phyloP scores from a whole-genome alignment of 2,329 filamentous ascomycete genomes.

The Lizonia empirigonia region DNA sequence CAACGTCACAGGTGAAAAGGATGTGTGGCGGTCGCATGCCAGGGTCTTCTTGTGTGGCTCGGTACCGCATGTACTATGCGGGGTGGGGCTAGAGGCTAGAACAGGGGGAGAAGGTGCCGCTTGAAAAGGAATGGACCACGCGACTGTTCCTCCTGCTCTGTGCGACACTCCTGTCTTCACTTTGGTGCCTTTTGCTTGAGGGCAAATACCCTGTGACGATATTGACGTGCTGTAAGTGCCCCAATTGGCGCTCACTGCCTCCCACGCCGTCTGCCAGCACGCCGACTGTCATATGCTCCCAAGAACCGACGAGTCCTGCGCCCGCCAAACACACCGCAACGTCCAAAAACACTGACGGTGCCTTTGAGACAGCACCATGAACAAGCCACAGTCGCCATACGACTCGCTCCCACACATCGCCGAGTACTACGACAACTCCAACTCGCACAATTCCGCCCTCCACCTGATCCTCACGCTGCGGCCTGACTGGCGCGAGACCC shows the following conservation, averaged over 20 bases:
- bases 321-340: slow-evolving; percentile 18
- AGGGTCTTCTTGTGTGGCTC: slow-evolving; percentile 13
- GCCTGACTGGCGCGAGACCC: slow-evolving; percentile 78
- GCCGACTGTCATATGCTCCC: slow-evolving; percentile 13
- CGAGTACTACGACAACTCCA: slow-evolving; percentile 75
- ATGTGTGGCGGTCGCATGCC: neutral
- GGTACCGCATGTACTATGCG: too few species aligned
- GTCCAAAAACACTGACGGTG: slow-evolving; percentile 6
- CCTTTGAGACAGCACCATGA: slow-evolving; percentile 24
- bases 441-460: slow-evolving; percentile 79
- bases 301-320: slow-evolving; percentile 1
- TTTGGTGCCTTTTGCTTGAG: neutral
- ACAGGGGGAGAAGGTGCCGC: slow-evolving; percentile 7
- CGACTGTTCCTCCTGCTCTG: slow-evolving; percentile 7
- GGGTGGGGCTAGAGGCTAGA: slow-evolving; percentile 11
- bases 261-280: neutral
- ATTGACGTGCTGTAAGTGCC: slow-evolving; percentile 1
- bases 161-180: slow-evolving; percentile 3
- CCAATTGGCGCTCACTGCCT: slow-evolving; percentile 1
- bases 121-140: slow-evolving; percentile 8
- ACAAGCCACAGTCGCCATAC: slow-evolving; percentile 35
- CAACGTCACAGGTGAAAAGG: neutral
- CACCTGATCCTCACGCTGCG: slow-evolving; percentile 78
- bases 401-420: slow-evolving; percentile 64
- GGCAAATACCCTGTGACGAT: neutral